Evolutionary conservation across 208 protist genomes (phyloP), one percentile per base, ranked within the genome.

Genomic region (Jaenimonas drosophilae): DNA sequence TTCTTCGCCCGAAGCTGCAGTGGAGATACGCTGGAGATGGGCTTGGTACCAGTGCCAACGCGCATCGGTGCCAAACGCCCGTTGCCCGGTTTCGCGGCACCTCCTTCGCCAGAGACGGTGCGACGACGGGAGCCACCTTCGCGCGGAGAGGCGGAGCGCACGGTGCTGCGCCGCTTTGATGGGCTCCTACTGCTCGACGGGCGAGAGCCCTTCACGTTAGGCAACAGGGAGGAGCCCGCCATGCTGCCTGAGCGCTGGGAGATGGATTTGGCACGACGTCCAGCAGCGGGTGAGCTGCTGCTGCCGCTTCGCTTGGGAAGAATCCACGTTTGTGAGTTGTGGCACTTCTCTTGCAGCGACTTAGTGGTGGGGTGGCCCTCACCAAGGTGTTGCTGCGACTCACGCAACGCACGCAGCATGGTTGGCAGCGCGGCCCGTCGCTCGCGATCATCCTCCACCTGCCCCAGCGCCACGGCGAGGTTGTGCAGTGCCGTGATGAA

Each of bases 401-500:
- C 65, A 0, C 72, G 67, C 19, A 93, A 44, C 0, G 79, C 79
- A 12, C 74, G 70, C 52, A 81, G 70, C 64, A 93, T 74, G n/a
- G 81, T 79, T 0, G 73, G 56, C 30, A 76, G 54, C 12, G 85
- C 74, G 0, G 57, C 70, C 9, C 56, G 55, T 28, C 64, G 65
- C 46, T 73, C 53, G 12, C 58, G 55, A 36, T 64, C 67, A 36
- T 42, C 23, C 21, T 38, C 19, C 40, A 90, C 80, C 50, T 72
- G 60, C 0, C 70, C 78, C n/a, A 89, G 59, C 0, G 71, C 64
- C 7, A 93, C 67, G 4, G 75, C 85, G 0, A 90, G 50, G 58
- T 93, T 93, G 49, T 93, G 85, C 9, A 90, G 45, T 0, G 85
- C 70, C 3, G 81, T 81, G 62, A 87, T 70, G 42, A 77, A 76